Evolutionary conservation across 208 protist species (phyloP).

Genomic region (Crithidia expoeki): DNA sequence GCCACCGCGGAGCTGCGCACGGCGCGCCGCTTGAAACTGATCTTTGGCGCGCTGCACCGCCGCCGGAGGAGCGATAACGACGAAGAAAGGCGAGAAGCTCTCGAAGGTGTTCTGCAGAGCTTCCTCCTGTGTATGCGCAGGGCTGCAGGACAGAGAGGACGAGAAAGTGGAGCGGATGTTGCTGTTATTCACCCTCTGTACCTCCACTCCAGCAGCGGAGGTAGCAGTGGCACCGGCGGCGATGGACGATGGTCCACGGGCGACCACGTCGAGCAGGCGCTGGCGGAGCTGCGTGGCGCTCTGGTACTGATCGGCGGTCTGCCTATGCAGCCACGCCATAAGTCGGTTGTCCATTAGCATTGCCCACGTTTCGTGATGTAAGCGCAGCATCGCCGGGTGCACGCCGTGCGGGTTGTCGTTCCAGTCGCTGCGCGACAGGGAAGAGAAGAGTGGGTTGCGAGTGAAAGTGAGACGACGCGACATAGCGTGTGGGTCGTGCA

Average conservation of each 20-base stretch:
- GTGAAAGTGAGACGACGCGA: constrained; percentile 13
- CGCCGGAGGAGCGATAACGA: constrained; percentile 63
- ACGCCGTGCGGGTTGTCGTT: constrained; percentile 45
- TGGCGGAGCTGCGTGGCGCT: constrained; percentile 67
- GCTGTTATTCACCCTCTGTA: background rate
- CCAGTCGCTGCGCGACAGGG: constrained; percentile 1
- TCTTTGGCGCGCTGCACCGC: constrained; percentile 46
- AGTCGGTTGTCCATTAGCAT: constrained; percentile 87
- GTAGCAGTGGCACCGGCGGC: background rate
- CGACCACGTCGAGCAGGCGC: constrained; percentile 73
- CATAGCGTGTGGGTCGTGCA: background rate
- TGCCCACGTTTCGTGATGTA: constrained; percentile 83
- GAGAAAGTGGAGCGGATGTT: background rate
- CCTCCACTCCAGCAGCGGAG: background rate
- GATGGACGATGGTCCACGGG: constrained; percentile 18
- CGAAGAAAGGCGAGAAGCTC: constrained; percentile 84
- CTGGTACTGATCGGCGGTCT: constrained; percentile 64
- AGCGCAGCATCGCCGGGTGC: constrained; percentile 42
- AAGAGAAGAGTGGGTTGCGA: background rate
- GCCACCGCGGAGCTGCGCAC: constrained; percentile 29
- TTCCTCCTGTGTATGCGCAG: constrained; percentile 40
- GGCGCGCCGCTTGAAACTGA: constrained; percentile 38
- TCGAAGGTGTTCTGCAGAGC: constrained; percentile 66
- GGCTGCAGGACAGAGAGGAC: background rate
- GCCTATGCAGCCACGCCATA: constrained; percentile 85